These are phyloP conservation scores for Clavaria fumosa DNA, from an alignment of 768 basidiomycete species.

Conservation along the genomic window DNA sequence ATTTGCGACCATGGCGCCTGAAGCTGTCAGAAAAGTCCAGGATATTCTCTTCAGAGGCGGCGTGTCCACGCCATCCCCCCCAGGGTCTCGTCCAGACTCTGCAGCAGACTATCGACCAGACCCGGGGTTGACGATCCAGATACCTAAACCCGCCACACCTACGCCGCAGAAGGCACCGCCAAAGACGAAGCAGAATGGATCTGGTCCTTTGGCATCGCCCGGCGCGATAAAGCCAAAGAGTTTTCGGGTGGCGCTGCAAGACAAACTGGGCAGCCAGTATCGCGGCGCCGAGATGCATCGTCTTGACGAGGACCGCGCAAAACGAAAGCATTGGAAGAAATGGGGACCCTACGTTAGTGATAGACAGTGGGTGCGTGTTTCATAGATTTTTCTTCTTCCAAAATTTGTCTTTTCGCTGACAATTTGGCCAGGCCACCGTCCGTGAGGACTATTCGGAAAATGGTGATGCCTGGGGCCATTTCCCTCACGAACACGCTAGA, in stretches of 20 bases:
- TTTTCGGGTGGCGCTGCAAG: conserved; percentile 52
- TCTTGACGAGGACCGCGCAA: conserved; percentile 66
- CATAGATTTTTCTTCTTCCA: not conserved
- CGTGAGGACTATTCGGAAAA: conserved; percentile 96
- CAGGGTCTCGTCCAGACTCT: conserved; percentile 10
- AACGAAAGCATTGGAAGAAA: conserved; percentile 88
- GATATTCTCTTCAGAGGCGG: conserved; percentile 52
- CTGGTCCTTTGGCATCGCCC: conserved; percentile 19
- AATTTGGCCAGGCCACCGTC: conserved; percentile 68
- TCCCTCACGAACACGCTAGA: conserved; percentile 85
- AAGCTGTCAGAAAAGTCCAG: conserved; percentile 48
- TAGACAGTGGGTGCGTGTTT: conserved; percentile 81
- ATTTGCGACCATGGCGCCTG: conserved; percentile 22
- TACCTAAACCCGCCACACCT: conserved; percentile 37
- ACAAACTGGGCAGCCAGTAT: conserved; percentile 54
- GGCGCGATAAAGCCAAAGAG: conserved; percentile 15
- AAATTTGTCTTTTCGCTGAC: conserved; percentile 5
- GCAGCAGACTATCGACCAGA: too few species aligned
- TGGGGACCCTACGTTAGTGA: conserved; percentile 98
- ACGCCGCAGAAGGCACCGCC: conserved; percentile 30
- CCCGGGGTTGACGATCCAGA: conserved; percentile 46
- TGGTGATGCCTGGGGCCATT: conserved; percentile 92
- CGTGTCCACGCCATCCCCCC: conserved; percentile 11
- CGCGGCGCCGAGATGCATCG: conserved; percentile 72
- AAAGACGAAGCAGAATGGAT: conserved; percentile 29